phyloP scores from a whole-genome alignment of 805 yeast species.

The Candida wancherniae region DNA sequence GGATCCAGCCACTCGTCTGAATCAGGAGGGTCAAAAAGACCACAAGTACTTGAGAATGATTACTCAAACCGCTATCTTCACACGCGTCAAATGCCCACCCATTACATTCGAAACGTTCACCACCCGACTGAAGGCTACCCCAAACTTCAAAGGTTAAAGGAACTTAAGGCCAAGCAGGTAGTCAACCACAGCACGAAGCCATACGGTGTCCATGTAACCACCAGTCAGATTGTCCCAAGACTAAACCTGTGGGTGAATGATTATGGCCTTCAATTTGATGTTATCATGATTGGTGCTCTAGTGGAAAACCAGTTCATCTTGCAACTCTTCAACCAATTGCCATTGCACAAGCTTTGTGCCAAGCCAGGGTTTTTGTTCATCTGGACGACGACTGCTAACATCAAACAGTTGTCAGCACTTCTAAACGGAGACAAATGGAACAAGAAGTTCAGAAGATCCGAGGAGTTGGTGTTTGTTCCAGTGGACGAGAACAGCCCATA shows the following conservation, averaged over 20 bases:
- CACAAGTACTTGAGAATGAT: conserved; percentile 51
- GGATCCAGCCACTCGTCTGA: conserved; percentile 7
- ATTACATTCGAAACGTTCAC: conserved; percentile 57
- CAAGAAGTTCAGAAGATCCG: conserved; percentile 77
- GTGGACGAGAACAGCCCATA: conserved; percentile 59
- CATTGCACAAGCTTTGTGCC: conserved; percentile 68
- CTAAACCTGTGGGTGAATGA: conserved; percentile 58
- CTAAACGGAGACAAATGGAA: conserved; percentile 47
- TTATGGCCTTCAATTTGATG: conserved; percentile 69
- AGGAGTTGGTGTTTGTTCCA: conserved; percentile 81
- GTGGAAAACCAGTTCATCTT: conserved; percentile 67
- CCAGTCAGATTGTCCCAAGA: conserved; percentile 50
- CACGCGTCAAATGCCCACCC: conserved; percentile 57
- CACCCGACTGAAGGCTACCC: conserved; percentile 83
- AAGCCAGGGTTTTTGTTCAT: conserved; percentile 83
- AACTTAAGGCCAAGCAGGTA: conserved; percentile 59
- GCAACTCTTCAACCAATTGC: conserved; percentile 59
- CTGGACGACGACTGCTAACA: conserved; percentile 79
- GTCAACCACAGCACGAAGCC: conserved; percentile 52
- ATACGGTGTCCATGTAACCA: conserved; percentile 56
- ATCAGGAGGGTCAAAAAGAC: conserved; percentile 6
- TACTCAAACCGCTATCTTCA: conserved; percentile 67
- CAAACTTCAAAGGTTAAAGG: conserved; percentile 63
- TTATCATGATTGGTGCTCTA: conserved; percentile 86
- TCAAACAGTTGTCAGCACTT: conserved; percentile 55